Evolutionary conservation across 306 rosid genomes (phyloP).

Genomic region (Cicer chorassanicum): DNA sequence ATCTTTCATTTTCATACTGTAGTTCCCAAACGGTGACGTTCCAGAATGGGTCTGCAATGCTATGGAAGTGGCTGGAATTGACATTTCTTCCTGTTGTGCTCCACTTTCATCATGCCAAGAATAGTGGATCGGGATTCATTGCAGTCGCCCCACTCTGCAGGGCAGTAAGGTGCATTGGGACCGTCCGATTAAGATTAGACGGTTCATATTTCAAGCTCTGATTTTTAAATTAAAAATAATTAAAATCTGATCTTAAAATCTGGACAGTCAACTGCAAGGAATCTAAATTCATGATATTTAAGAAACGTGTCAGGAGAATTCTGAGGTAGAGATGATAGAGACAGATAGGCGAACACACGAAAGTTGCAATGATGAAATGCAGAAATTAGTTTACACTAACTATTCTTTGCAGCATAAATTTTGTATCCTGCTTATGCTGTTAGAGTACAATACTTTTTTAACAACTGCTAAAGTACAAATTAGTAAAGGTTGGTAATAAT

Average conservation of each 20-base stretch:
- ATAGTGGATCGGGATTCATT: neutral
- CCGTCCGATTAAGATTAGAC: no score
- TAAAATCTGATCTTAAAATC: no score
- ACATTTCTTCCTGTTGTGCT: constrained; percentile 84
- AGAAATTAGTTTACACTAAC: constrained; percentile 19
- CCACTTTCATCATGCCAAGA: constrained; percentile 48
- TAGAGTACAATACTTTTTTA: no score
- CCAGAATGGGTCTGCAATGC: constrained; percentile 97
- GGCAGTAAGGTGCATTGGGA: no score
- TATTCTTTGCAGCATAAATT: constrained; percentile 54
- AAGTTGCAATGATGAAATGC: constrained; percentile 32
- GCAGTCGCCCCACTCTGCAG: no score
- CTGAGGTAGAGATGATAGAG: constrained; percentile 16
- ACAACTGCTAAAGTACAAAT: constrained; percentile 20
- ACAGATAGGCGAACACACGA: constrained; percentile 23
- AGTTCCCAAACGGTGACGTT: constrained; percentile 88
- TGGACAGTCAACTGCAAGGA: no score
- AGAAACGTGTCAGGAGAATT: constrained; percentile 18
- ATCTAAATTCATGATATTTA: neutral
- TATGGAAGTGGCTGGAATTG: constrained; percentile 96
- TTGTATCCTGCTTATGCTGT: constrained; percentile 59
- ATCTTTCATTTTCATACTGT: constrained; percentile 38
- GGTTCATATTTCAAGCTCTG: no score
- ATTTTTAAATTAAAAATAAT: no score
- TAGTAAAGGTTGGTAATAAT: constrained; percentile 12